Evolutionary conservation across 257 asterid species (phyloP), one percentile per base, ranked within the genome.

Genomic region (Solanum chaucha): DNA sequence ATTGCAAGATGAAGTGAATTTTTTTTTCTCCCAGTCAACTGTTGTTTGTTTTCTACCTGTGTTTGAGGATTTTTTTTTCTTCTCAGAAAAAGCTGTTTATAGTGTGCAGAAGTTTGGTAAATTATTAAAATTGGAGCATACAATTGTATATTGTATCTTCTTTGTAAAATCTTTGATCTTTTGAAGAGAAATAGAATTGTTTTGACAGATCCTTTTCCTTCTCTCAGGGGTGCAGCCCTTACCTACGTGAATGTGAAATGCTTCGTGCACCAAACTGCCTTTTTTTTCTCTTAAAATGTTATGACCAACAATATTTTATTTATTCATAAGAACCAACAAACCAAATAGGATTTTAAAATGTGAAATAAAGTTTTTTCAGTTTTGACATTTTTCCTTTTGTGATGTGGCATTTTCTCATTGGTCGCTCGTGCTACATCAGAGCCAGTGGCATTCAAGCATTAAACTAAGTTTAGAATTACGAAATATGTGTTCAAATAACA

Each of bases 61-160:
- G 67, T 59, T 48, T 48, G 68, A 48, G 85, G 28, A 2, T 48
- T 28, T 8, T 8, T 0, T 51, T 77, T 28, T 48, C 0, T n/a
- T 14, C 15, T 24, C 38, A 14, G 64, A 74, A 74, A 74, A 74
- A 77, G 22, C 24, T 81, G 85, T 81, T 81, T 36, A 81, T 81
- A 78, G 67, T 5, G 28, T 48, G 85, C 68, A 80, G 65, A 0
- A 46, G 19, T 15, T 80, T 22, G 68, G 13, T 14, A 8, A 78
- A 41, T 14, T 46, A 78, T 78, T 80, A 0, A 24, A 80, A 26
- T 46, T 80, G 40, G 55, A 78, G 40, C 1, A 46, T 0, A 46
- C 41, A 80, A 46, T 44, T 46, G 85, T 28, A 1, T 48, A 80
- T 28, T 80, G 67, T 8, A 44, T 80, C 41, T 34, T 78, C 84